Evolutionary conservation across 495 filamentous ascomycete species (phyloP).

Genomic region (Aspergillus panamensis): DNA sequence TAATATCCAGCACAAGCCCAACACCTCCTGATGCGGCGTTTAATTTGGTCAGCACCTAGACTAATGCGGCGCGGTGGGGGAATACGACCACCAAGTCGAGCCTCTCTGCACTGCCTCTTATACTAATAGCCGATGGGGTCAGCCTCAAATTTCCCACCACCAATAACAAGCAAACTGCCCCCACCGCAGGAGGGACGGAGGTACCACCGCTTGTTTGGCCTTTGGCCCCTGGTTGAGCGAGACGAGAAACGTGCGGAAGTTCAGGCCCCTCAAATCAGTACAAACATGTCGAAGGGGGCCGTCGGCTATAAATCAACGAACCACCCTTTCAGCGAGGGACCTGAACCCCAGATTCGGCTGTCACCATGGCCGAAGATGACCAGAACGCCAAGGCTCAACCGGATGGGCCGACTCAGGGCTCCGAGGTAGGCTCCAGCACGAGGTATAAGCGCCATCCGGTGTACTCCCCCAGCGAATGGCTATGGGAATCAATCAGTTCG

Average conservation of each 20-base stretch:
- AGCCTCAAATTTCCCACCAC: background rate
- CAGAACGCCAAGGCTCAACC: conserved; percentile 6
- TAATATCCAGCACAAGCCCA: too few species aligned
- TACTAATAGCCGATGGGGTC: too few species aligned
- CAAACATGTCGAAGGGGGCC: background rate
- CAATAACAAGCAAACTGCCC: too few species aligned
- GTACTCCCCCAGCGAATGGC: conserved; percentile 22
- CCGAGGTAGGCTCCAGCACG: conserved; percentile 9
- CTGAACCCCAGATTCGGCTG: conserved; percentile 3
- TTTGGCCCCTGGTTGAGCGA: background rate
- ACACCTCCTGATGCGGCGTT: background rate
- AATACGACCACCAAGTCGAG: too few species aligned
- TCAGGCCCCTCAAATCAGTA: background rate
- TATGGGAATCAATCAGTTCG: conserved; percentile 18
- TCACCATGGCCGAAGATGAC: conserved; percentile 17
- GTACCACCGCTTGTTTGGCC: background rate
- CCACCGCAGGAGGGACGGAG: too few species aligned
- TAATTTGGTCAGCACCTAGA: background rate
- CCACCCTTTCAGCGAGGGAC: background rate
- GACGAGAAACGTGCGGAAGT: background rate
- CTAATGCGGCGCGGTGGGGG: background rate
- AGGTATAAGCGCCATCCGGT: conserved; percentile 23
- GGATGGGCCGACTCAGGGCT: conserved; percentile 11
- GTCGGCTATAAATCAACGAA: conserved; percentile 1
- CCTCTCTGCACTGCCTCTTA: background rate